Evolutionary conservation across 1,284 basidiomycete genomes (phyloP), one percentile per base, ranked within the genome.

Genomic region (Blastosporella zonata): DNA sequence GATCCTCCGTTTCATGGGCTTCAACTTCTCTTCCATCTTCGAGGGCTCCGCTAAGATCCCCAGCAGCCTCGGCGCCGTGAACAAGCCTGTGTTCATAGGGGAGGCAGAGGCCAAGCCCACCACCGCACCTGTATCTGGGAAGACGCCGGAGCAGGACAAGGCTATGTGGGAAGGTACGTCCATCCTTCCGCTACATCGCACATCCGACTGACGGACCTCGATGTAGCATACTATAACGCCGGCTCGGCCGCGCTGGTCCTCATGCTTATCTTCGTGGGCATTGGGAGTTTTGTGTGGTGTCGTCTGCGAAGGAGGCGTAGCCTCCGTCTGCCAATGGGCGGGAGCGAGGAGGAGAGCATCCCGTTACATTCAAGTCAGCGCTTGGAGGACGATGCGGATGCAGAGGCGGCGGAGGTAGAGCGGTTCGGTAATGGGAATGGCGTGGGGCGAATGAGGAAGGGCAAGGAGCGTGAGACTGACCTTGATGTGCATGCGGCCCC

Each of bases 1-100:
- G 97, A 96, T 99, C 61, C 82, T 95, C 41, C 89, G 94, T 12
- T 97, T 97, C 72, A 90, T 97, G 84, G 84, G 81, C 39, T 82
- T 95, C 48, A 87, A 98, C 70, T 89, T 95, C 59, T 79, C 85
- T 23, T 78, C 81, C 3, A 78, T 97, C 37, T 75, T 86, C 2
- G 93, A 88, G 51, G 76, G 87, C 54, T 79, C 90, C 28, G 80
- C 87, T 31, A 67, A 73, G 61, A 81, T 90, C 47, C 87, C 90
- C 6, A 92, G 88, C 52, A 79, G 78, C 27, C 74, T 96, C 17
- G 94, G 91, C 9, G 72, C 74, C 28, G 74, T 82, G 38, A 71
- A 65, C 49, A 90, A 85, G 67, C 87, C 80, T 13, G 58, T 77
- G 15, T 79, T 81, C 37, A 55, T 74, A 1, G 74, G 77, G 20